These are phyloP conservation scores for Fusarium zealandicum DNA, from an alignment of 2,329 filamentous ascomycete species.

Conservation along the genomic window DNA sequence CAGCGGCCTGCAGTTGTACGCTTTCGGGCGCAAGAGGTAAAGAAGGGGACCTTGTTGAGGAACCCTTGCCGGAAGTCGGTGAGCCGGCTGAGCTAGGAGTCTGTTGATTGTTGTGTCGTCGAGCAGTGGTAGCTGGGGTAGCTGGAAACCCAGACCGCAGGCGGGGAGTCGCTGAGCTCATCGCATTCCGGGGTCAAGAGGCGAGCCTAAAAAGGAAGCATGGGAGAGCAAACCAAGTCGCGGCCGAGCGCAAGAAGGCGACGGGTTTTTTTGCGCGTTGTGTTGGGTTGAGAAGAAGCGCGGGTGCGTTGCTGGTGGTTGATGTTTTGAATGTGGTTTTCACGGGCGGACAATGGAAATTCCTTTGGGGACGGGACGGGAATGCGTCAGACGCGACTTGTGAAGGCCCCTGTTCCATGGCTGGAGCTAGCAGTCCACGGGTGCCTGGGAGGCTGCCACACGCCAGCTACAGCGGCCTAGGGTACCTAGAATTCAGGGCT, in stretches of 20 bases:
- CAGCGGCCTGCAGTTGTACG: constrained; percentile 37
- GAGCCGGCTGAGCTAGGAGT: constrained; percentile 45
- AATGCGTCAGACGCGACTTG: constrained; percentile 48
- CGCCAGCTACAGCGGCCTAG: background rate
- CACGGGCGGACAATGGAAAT: constrained; percentile 38
- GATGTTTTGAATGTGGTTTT: constrained; percentile 37
- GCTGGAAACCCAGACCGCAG: constrained; percentile 82
- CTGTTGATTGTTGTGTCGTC: constrained; percentile 45
- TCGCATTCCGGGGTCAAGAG: constrained; percentile 64
- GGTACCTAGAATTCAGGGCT: background rate
- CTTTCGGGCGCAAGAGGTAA: constrained; percentile 59
- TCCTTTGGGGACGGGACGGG: constrained; percentile 37
- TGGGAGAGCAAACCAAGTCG: constrained; percentile 19
- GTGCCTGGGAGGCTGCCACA: background rate
- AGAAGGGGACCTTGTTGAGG: constrained; percentile 43
- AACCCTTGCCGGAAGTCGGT: constrained; percentile 41
- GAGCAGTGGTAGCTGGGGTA: constrained; percentile 66
- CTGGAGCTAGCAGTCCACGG: constrained; percentile 18
- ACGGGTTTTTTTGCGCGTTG: constrained; percentile 23
- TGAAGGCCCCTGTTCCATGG: constrained; percentile 16
- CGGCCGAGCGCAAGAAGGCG: constrained; percentile 12
- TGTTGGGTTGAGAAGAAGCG: constrained; percentile 14
- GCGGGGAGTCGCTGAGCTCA: constrained; percentile 79
- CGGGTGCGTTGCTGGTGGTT: constrained; percentile 12
- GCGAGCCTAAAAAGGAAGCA: constrained; percentile 28